Base-by-base conservation (phyloP, 805 yeast genomes). In the Yarrowia divulgata region DNA sequence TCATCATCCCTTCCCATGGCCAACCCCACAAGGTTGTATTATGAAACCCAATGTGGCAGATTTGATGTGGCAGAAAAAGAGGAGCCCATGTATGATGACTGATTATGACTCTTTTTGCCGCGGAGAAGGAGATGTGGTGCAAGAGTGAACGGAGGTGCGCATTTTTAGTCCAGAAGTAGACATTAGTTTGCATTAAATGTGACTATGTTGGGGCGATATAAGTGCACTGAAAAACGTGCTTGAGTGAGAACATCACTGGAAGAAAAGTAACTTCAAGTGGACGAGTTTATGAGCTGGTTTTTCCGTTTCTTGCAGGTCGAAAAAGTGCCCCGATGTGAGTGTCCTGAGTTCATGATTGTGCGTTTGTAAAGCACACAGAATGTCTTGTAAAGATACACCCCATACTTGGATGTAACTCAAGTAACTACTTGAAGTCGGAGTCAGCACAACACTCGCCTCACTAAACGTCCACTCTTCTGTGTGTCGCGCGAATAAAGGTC, bases 21-120 rank as follows among this genome's bases (percentile, higher is more conserved):
- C 37, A 37, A 54, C 60, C 60, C 45, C 45, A 23, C 60, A 54
- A 54, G 60, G 60, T 54, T 54, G 60, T 16, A 39, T 35, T 37
- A 50, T 52, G 23, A 54, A 54, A 54, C 60, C 9, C 23, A 54
- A 19, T 37, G 45, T 14, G 60, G 58, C 60, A 54, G 60, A 19
- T 37, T 37, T 37, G 60, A 54, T 13, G 60, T 54, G 60, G 60
- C 60, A 37, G 45, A 54, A n/a, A 42, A 18, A 16, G 60, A 54
- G 37, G 19, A 35, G 45, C 5, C 29, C 45, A 39, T 39, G 58
- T 39, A 39, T 23, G 13, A 39, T 54, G 60, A 54, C 60, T 54
- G 60, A 54, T 8, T 19, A 23, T 32, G 57, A 35, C 57, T 52
- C n/a, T 54, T 54, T 18, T 9, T n/a, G 23, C 40, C 40, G 14